A percentile compares a stretch with the other conserved stretches of the same genome.
phyloP scores from a whole-genome alignment of 2,329 filamentous ascomycete species.

The Hypoxylon sp. region DNA sequence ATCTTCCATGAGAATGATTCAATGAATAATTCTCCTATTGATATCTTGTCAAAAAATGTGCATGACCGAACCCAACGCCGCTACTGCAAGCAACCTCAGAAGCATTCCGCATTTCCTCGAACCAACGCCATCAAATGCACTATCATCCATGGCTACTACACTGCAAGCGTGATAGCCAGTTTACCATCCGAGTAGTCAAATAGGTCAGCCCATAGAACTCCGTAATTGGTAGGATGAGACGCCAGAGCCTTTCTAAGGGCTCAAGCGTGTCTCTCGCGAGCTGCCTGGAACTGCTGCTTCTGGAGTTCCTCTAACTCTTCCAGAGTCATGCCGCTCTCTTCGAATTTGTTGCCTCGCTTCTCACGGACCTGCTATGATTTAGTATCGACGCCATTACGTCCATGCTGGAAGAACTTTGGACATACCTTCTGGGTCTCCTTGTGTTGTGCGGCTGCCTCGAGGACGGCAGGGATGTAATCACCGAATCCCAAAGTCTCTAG shows the following conservation, averaged over 20 bases:
- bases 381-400: conserved; percentile 17
- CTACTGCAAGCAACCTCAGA: conserved; percentile 29
- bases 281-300: conserved; percentile 84
- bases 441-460: conserved; percentile 69
- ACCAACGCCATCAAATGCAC: conserved; percentile 45
- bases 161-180: conserved; percentile 4
- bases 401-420: not conserved
- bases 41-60: conserved; percentile 20
- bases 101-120: conserved; percentile 29
- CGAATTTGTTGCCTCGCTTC: conserved; percentile 97
- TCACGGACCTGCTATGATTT: conserved; percentile 79
- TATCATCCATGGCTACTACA: conserved; percentile 11
- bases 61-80: conserved; percentile 32
- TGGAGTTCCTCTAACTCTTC: conserved; percentile 92
- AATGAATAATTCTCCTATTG: conserved; percentile 26
- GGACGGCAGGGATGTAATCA: conserved; percentile 90
- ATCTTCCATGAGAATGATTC: not conserved
- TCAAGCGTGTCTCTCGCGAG: conserved; percentile 52
- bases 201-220: conserved; percentile 15
- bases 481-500: conserved; percentile 92
- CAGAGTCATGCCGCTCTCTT: conserved; percentile 91
- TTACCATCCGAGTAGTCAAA: conserved; percentile 14
- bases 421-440: conserved; percentile 91
- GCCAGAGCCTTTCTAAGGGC: conserved; percentile 4
- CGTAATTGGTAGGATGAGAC: conserved; percentile 14